Base-by-base conservation (phyloP, 305 asterid genomes). In the Fraxinus velutina region DNA sequence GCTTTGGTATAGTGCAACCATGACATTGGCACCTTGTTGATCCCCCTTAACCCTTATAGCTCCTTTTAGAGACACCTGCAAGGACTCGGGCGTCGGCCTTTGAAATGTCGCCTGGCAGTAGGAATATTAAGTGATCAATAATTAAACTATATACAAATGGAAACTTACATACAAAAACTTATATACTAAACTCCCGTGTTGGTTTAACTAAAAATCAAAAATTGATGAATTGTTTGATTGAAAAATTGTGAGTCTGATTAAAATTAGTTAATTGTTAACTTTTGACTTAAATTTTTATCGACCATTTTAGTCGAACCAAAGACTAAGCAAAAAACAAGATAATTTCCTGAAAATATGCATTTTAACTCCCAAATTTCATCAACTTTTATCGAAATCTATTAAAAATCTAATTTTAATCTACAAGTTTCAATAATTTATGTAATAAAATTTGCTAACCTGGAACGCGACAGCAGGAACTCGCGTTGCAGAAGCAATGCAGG, bases 1-100 rank as follows among this genome's bases (percentile, higher is more conserved):
- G 17, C 90, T 85, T 39, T 95, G 95, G 81, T 88, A 91, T 0
- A 95, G 86, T 44, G 93, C 99, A 50, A 90, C 96, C 95, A 93
- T 91, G 75, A 92, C 47, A 37, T 85, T 79, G 10, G 42, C 90
- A 10, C 94, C 94, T 27, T 85, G 83, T 1, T 75, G 73, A 66
- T 89, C 97, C 76, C 90, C 92, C 81, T 90, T 91, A 2, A 88
- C 79, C 86, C 91, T 90, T 12, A 92, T 50, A 47, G 92, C 83
- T 84, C 98, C 97, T 0, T 89, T 87, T 2, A 93, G 37, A 9
- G 94, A 83, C 27, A 92, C 97, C 80, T 86, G 90, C 74, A 94
- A 66, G 5, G 95, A 78, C 19, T 88, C 91, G 27, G 89, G 83
- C 6, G 89, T 79, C 5, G 94, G 87, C 91, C 80, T 89, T 71